Conservation (phyloP, 192 early-diverging fungal genomes). For the Umbelopsis sp. region DNA sequence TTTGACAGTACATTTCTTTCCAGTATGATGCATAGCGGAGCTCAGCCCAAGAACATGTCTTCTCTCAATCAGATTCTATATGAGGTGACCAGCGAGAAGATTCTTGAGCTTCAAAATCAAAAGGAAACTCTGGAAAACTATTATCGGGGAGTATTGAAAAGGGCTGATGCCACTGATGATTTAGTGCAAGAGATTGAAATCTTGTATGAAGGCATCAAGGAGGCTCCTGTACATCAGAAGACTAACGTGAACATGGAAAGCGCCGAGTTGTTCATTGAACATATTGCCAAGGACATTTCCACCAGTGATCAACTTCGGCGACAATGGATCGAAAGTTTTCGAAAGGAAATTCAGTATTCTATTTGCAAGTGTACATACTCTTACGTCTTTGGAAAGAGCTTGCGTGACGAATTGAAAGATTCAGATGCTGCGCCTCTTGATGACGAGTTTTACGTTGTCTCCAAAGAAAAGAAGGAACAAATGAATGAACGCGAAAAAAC, state of each 20-base stretch:
- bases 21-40: not conserved
- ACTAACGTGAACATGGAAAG: conserved; percentile 4
- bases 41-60: not conserved
- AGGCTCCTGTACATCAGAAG: conserved; percentile 1
- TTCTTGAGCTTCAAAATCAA: conserved; percentile 9
- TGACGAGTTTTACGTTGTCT: not conserved
- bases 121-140: not conserved
- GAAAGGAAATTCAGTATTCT: conserved; percentile 4
- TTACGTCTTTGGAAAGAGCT: not conserved
- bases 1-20: too few relatives aligned
- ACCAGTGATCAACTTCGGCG: not conserved
- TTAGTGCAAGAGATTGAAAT: not conserved
- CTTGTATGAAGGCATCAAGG: conserved; percentile 14
- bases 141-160: not conserved
- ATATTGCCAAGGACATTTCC: not conserved
- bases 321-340: not conserved
- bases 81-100: conserved; percentile 21
- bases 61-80: conserved; percentile 19
- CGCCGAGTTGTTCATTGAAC: not conserved
- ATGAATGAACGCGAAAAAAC: conserved; percentile 18
- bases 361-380: conserved; percentile 5
- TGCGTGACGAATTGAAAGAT: conserved; percentile 2
- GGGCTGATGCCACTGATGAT: not conserved
- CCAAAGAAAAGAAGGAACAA: not conserved
- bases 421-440: not conserved